Base-by-base conservation (phyloP, 2,329 filamentous ascomycete species). In the Fusarium secorum region DNA sequence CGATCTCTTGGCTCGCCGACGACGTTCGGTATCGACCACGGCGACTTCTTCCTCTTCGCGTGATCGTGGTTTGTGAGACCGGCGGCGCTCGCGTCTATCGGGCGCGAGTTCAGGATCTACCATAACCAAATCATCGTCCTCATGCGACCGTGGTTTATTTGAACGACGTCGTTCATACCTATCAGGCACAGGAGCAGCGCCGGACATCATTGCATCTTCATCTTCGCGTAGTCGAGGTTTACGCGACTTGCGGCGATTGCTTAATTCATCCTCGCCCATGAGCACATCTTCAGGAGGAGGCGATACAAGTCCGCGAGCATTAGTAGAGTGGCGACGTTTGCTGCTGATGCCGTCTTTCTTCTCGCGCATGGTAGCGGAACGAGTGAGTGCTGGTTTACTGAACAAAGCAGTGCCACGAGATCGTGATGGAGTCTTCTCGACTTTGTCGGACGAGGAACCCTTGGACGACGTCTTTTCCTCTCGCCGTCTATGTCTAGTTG, bases 371-470 rank as follows among this genome's bases (percentile, higher is more conserved):
- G 93, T 91, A 78, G 90, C 91, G 3, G 91, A 89, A 33, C 91
- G 88, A 32, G 90, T 89, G 58, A 93, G 83, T 18, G 89, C 89
- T 3, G 91, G 88, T 17, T 88, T 88, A 76, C 86, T 89, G 64
- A 97, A 93, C 74, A 92, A 86, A 75, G 89, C 91, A 71, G 76
- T 85, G 81, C 67, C 87, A 85, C 76, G 87, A 39, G 88, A 81
- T 68, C 88, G 89, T 11, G 86, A 82, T 15, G 86, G 84, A 8
- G 86, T 80, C 39, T 87, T 85, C 41, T 82, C 77, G 36, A 87
- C 87, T 78, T 90, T 92, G 73, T 95, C 94, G 24, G 92, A 94
- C 17, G 87, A 86, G 24, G 92, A 95, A 45, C 90, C 92, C 75
- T 90, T 92, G 1, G 90, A 91, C 17, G 87, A 85, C 4, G 79